Evolutionary conservation across 1,284 basidiomycete genomes (phyloP), one percentile per base, ranked within the genome.

Genomic region (Heterobasidion parviporum): DNA sequence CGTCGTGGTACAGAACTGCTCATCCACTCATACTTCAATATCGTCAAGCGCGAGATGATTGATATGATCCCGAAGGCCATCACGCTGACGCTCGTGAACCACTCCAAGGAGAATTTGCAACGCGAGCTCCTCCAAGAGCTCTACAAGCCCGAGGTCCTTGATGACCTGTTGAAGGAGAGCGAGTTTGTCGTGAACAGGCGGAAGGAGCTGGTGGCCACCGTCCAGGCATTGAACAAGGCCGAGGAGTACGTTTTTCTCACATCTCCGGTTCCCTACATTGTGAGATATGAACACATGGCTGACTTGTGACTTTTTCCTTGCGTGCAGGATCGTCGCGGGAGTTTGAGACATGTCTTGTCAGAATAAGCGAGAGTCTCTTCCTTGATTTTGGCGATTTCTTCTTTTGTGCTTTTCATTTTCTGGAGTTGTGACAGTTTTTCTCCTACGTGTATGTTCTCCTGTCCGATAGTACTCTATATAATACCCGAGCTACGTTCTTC

Each of bases 21-120:
- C 65, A 95, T 96, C 62, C 81, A 88, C 68, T 95, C 92, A 5
- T 97, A 98, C 75, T 97, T 90, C 79, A 94, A 95, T 72, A 93
- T 98, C 62, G 93, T 98, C 60, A 98, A 99, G 80, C 89, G 95
- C 55, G 95, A 98, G 72, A 94, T 99, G 87, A 98, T 98, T 68
- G 97, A 99, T 73, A 98, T 98, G 94, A 92, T 99, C 8, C 97
- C 97, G 16, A 94, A 95, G 72, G 95, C 96, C 41, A 97, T 99
- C 69, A 89, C 94, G 55, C 78, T 95, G 65, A 98, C 93, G 26
- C 83, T 99, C 34, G 95, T 99, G 53, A 89, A 86, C 67, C 85
- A 86, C 70, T 87, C 94, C 60, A 98, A 98, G 74, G 94, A 98
- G 72, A 86, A 91, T 68, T 76, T 97, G 61, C 94, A 97, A 73